A percentile compares a stretch with the other conserved stretches of the same genome.
Evolutionary conservation across 495 filamentous ascomycete genomes (phyloP).

Genomic region (Schizothecium vesticola): DNA sequence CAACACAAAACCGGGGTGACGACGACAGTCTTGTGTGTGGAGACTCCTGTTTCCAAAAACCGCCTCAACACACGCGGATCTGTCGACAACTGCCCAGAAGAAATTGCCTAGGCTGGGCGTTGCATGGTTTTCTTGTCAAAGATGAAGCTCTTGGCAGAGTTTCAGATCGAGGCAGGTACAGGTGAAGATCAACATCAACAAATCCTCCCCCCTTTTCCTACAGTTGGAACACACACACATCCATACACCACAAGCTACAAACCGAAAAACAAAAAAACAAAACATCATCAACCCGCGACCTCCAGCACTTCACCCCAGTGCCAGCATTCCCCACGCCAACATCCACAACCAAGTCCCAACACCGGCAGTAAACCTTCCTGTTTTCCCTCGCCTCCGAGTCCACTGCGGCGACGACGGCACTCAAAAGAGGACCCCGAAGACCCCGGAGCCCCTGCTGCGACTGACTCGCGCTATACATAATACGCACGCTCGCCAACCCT

Average conservation of each 20-base stretch:
- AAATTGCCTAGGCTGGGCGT: not conserved
- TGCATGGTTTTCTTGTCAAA: not conserved
- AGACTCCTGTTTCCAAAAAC: not conserved
- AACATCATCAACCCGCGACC: not conserved
- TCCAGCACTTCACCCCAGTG: not conserved
- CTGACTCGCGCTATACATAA: not conserved
- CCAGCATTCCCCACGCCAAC: not conserved
- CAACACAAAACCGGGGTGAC: not conserved
- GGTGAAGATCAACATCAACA: not conserved
- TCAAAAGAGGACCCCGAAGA: not conserved
- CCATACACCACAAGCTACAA: not conserved
- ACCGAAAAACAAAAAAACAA: not conserved
- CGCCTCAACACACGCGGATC: not conserved
- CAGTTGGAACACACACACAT: not conserved
- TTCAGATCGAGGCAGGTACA: not conserved
- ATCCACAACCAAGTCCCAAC: not conserved
- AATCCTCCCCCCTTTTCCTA: not conserved
- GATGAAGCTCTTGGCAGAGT: not conserved
- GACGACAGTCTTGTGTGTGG: not conserved
- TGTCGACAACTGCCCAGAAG: not conserved
- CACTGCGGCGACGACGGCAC: not conserved
- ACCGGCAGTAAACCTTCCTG: not conserved
- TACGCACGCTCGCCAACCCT: not conserved
- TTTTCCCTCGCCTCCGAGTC: not conserved
- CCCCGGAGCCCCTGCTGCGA: not conserved